Evolutionary conservation across 1,139 yeast species (phyloP).

Genomic region (Hansenula sp.): DNA sequence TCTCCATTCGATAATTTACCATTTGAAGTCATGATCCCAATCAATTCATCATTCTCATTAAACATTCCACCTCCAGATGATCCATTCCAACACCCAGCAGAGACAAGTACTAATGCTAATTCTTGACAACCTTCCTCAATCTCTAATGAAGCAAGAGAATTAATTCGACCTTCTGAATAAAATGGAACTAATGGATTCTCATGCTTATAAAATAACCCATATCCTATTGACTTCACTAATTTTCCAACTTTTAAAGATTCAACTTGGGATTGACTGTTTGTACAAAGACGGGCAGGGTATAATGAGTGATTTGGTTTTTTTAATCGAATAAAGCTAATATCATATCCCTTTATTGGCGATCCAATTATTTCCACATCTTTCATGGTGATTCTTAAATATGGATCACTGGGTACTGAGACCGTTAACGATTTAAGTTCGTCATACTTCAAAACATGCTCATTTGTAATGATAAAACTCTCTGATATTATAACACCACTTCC

Average conservation of each 20-base stretch:
- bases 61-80: slow-evolving; percentile 70
- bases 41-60: slow-evolving; percentile 30
- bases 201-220: slow-evolving; percentile 43
- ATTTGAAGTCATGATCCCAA: slow-evolving; percentile 64
- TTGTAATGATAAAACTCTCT: slow-evolving; percentile 33
- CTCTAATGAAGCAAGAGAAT: slow-evolving; percentile 21
- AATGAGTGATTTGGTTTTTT: slow-evolving; percentile 4
- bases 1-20: slow-evolving; percentile 40
- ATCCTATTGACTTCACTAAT: slow-evolving; percentile 47
- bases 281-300: slow-evolving; percentile 9
- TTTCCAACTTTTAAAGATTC: slow-evolving; percentile 26
- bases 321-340: slow-evolving; percentile 34
- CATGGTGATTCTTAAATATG: slow-evolving; percentile 3
- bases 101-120: slow-evolving; percentile 42
- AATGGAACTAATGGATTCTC: slow-evolving; percentile 11
- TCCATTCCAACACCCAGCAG: slow-evolving; percentile 74
- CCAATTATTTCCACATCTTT: slow-evolving; percentile 20
- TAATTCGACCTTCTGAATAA: slow-evolving; percentile 21
- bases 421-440: slow-evolving; percentile 6
- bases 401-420: slow-evolving; percentile 8
- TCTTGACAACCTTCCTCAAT: slow-evolving; percentile 35
- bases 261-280: slow-evolving; percentile 3
- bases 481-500: slow-evolving; percentile 42
- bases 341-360: slow-evolving; percentile 32
- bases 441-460: slow-evolving; percentile 36